Base-by-base conservation (phyloP, 2,329 filamentous ascomycete species). In the Cadophora gregata region DNA sequence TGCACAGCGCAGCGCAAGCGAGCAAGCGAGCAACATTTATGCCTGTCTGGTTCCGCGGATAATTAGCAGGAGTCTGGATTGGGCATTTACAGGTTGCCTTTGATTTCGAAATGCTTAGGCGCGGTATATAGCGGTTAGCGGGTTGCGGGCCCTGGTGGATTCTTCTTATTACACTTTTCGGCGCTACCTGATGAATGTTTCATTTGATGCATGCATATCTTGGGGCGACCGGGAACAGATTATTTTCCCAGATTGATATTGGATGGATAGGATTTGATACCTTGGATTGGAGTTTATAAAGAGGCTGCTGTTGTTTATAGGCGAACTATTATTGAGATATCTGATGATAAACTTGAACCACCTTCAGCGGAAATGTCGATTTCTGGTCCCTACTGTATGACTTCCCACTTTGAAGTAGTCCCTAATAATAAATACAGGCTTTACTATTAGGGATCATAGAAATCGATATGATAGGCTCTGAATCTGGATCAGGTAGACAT, bases 241-340 rank as follows among this genome's bases (percentile, higher is more conserved):
- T 66, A 67, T 67, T 53, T 62, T 50, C 47, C n/a, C 59, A 74
- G 70, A 74, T 74, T 74, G 73, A 71, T 62, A 68, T 68, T 64
- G 62, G 61, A 64, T 59, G 65, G 58, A 48, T 45, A 62, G 72
- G 72, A 70, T 73, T 71, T 74, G 73, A 74, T 74, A 74, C 71
- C 72, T 66, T 73, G 68, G 70, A 72, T 62, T 29, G 60, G 60
- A 62, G 60, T 67, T 71, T 72, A 68, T 69, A n/a, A 55, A 73
- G 71, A 64, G 51, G 64, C 59, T 61, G 27, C n/a, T n/a, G 64
- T 47, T 66, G 50, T 65, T 65, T 61, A 60, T 69, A 67, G 63
- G 67, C 62, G 62, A 65, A 65, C 51, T 25, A 59, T 71, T 47
- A 33, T 31, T 61, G 55, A 60, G 56, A 64, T 45, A 66, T 66